Evolutionary conservation across 345 rosid genomes (phyloP), one percentile per base, ranked within the genome.

Genomic region (Salix purpurea): DNA sequence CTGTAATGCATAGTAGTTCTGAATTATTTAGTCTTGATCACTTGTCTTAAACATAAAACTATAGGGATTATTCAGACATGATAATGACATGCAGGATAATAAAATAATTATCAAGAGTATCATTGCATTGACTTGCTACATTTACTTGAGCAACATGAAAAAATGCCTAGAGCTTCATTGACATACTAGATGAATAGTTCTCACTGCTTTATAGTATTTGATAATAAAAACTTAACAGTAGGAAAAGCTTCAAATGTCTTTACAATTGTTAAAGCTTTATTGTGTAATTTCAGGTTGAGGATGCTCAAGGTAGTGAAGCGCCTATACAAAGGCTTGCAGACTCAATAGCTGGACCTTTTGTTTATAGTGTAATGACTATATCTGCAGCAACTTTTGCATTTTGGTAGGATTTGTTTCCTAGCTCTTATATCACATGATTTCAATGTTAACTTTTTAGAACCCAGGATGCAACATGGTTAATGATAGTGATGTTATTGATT

Each of bases 271-370:
- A 21, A 6, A 68, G 24, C 34, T 52, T 73, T 67, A 36, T 79
- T 74, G n/a, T 83, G 67, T 26, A 75, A 77, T 19, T 84, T 80
- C 83, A 93, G 99, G 97, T 93, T 82, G 96, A 95, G 87, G 97
- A 91, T 78, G 98, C 99, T 75, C 97, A 95, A 85, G 97, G 97
- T 61, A 88, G 80, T 85, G 98, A 92, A 85, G 99, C 98, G 52
- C 98, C 99, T 76, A 88, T 93, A 74, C 98, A 95, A 81, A 86
- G 98, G 82, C 90, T 95, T 78, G 99, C 97, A 80, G 99, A 95
- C 83, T 88, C 92, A 18, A 90, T 95, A 81, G 97, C 99, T 68
- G 98, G 99, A 66, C 99, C 98, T 19, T 95, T 95, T 84, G 97
- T 95, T 36, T 95, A 89, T 78, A 88, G 90, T 62, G 81, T 93